phyloP scores from a whole-genome alignment of 176 grass and related monocot genomes.

The Tuctoria greenei region DNA sequence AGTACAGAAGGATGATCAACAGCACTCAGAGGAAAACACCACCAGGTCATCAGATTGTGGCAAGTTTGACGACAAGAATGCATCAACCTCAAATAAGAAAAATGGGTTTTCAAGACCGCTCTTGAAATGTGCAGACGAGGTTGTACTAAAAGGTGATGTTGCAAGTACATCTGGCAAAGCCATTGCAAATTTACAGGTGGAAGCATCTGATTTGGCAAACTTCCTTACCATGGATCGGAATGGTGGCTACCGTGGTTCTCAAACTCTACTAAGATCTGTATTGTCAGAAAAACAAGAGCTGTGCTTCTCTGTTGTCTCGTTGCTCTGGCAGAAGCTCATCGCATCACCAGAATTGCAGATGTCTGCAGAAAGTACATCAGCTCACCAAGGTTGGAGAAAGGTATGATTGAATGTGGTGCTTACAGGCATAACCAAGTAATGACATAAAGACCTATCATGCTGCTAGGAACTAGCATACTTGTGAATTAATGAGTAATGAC shows the following conservation, averaged over 20 bases:
- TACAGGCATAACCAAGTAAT: conserved; percentile 15
- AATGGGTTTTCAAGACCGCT: conserved; percentile 48
- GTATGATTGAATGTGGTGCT: conserved; percentile 36
- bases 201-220: conserved; percentile 93
- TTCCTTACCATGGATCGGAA: conserved; percentile 97
- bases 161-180: conserved; percentile 73
- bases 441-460: not conserved
- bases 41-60: not conserved
- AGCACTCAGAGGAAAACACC: conserved; percentile 42
- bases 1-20: conserved; percentile 54
- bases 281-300: conserved; percentile 89
- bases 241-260: conserved; percentile 72
- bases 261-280: conserved; percentile 79
- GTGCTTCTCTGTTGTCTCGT: conserved; percentile 93
- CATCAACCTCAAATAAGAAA: conserved; percentile 29
- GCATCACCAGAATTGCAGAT: conserved; percentile 95
- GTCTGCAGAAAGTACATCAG: conserved; percentile 97
- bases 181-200: conserved; percentile 70
- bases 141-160: conserved; percentile 46
- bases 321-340: conserved; percentile 97
- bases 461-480: conserved; percentile 4
- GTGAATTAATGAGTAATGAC: conserved; percentile 14
- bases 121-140: conserved; percentile 49
- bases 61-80: too few relatives aligned
- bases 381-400: conserved; percentile 99